Base-by-base conservation (phyloP, 495 filamentous ascomycete species). In the Paragyromitra xinjiangensis region DNA sequence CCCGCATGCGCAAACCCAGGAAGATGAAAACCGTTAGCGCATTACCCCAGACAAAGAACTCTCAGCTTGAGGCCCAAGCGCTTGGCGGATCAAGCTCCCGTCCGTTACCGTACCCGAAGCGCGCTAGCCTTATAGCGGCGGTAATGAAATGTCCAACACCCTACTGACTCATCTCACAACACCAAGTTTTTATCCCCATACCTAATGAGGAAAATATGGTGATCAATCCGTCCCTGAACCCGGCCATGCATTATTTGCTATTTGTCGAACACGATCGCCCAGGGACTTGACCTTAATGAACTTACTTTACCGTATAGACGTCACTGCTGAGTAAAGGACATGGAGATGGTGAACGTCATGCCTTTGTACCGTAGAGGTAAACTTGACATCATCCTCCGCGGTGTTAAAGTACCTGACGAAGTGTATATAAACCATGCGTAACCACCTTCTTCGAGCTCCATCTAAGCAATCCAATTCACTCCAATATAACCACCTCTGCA, bases 331-430 rank as follows among this genome's bases (percentile, higher is more conserved):
- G 64, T 62, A 62, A 42, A 42, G 16, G 29, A 62, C 16, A n/a
- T 62, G 6, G 26, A 37, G 12, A 40, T 42, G 51, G 40, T 39
- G 11, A 63, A 62, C 68, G 68, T 71, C 68, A 63, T 62, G 39
- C 29, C 26, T 39, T 29, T 63, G 39, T 26, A 24, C 2, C 6
- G 6, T 39, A 5, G 42, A 73, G 26, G 69, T 65, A 45, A 50
- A 24, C 4, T 73, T 77, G 74, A 77, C 74, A 77, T 77, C 74
- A 77, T 65, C 9, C 53, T 65, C 61, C 69, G 61, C 61, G 74
- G 74, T n/a, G 22, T 24, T 39, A 16, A 14, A 19, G 53, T 19
- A 6, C 12, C 34, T 51, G 48, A 34, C 8, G 14, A 62, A 19
- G 37, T 51, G 26, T 65, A 76, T 76, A 72, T 64, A 76, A 76